Evolutionary conservation across 306 rosid species (phyloP), one percentile per base, ranked within the genome.

Genomic region (Rosa chinensis): DNA sequence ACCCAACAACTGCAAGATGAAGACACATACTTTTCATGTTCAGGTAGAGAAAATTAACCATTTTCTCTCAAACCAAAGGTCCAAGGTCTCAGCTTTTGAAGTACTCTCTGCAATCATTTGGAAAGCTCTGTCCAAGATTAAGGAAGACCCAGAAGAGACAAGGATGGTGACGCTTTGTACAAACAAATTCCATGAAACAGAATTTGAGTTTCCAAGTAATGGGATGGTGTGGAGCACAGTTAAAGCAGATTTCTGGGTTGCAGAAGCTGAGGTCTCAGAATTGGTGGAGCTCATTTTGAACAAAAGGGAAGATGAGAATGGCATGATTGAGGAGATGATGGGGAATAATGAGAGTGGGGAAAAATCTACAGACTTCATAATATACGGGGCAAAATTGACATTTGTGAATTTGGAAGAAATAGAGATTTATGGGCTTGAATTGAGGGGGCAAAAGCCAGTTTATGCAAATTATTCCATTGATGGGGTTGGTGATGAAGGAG

Each of bases 401-500:
- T 89, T 94, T 66, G 90, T 94, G 10, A 85, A 94, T 77, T 71
- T 94, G 79, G 98, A 92, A 81, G 89, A 83, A 66, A 85, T 72
- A 10, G 73, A 86, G 0, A 21, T 90, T 5, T 87, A 88, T 70
- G 90, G 83, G 17, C 70, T 90, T 28, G 90, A 85, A 86, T 3
- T 94, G 85, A 86, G 80, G 50, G 97, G 94, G 12, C 77, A 85
- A 3, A 85, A 52, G 23, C 92, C 47, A 44, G 10, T 44, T 44
- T 44, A 44, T 44, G 47, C 47, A 44, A 44, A 44, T 44, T 44
- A 44, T 44, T 1, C 98, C 2, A 28, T 88, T 83, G 83, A 78
- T 6, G 94, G 96, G 8, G 90, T 90, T 72, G 96, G 98, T n/a
- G 91, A 89, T 56, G 81, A 90, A 77, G 94, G 98, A 12, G 88